Conservation (phyloP, 345 rosid species). For the Jatropha curcas region DNA sequence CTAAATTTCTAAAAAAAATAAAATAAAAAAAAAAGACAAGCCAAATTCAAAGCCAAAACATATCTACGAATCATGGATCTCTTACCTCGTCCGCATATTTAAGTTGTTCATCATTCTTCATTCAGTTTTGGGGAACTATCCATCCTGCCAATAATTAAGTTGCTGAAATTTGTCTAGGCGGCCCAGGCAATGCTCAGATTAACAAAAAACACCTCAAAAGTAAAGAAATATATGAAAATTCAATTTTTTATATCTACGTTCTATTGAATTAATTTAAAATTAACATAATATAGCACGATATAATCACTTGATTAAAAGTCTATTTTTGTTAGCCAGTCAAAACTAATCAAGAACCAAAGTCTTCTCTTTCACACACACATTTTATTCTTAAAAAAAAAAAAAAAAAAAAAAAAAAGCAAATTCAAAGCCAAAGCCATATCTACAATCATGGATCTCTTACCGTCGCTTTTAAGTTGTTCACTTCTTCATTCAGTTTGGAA, state of each 20-base stretch:
- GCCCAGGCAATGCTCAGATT: neutral
- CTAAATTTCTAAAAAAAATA: too few species aligned
- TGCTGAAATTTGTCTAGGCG: neutral
- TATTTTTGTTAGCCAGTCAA: neutral
- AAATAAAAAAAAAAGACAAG: too few species aligned
- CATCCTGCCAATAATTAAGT: slow-evolving; percentile 39
- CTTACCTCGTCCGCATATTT: slow-evolving; percentile 44
- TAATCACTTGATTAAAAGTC: neutral
- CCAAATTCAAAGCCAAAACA: neutral
- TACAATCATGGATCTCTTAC: slow-evolving; percentile 29
- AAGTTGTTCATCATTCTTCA: slow-evolving; percentile 37
- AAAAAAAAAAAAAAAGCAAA: too few species aligned
- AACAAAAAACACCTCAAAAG: neutral
- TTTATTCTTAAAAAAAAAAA: too few species aligned
- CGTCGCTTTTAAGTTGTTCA: slow-evolving; percentile 32
- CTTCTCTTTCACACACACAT: too few species aligned
- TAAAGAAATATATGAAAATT: neutral
- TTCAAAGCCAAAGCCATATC: neutral
- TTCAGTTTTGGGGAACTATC: slow-evolving; percentile 45
- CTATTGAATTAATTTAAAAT: neutral
- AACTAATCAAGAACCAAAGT: too few species aligned
- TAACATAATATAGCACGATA: neutral
- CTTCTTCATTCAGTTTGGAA: slow-evolving; percentile 41
- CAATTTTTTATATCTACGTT: neutral
- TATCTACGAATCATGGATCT: neutral